phyloP scores from a whole-genome alignment of 305 asterid genomes.

The Solanum chacoense region DNA sequence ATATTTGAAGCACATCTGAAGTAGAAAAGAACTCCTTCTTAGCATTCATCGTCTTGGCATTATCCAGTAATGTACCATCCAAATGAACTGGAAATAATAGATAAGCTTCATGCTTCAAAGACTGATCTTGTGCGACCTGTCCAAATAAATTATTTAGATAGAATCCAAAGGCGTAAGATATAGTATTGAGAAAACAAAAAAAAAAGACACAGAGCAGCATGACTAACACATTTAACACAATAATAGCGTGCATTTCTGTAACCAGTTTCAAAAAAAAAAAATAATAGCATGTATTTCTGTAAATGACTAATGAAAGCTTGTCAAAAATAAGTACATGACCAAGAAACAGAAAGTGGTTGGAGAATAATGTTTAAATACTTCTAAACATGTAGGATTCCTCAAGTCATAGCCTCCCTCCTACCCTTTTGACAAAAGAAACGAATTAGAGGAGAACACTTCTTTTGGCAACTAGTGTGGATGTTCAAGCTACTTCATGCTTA shows the following conservation, averaged over 20 bases:
- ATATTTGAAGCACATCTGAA: constrained; percentile 83
- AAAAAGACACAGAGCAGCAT: neutral
- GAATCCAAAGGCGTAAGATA: neutral
- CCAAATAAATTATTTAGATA: constrained; percentile 9
- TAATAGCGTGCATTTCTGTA: neutral
- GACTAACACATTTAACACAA: neutral
- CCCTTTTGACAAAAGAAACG: neutral
- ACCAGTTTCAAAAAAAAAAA: neutral
- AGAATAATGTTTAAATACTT: neutral
- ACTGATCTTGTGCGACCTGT: constrained; percentile 79
- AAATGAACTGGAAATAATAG: constrained; percentile 88
- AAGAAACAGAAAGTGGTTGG: neutral
- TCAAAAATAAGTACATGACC: neutral
- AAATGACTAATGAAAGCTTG: neutral
- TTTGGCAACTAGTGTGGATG: neutral
- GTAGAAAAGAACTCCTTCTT: constrained; percentile 87
- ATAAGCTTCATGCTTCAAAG: constrained; percentile 96
- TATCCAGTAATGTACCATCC: constrained; percentile 88
- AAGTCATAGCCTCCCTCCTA: neutral
- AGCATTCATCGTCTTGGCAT: constrained; percentile 56
- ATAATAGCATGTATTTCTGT: neutral
- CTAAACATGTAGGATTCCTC: neutral
- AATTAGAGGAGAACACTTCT: neutral
- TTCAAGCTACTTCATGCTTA: neutral
- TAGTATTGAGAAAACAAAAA: neutral